phyloP scores from a whole-genome alignment of 73 alveolate genomes.

The Diophrys sp. region DNA sequence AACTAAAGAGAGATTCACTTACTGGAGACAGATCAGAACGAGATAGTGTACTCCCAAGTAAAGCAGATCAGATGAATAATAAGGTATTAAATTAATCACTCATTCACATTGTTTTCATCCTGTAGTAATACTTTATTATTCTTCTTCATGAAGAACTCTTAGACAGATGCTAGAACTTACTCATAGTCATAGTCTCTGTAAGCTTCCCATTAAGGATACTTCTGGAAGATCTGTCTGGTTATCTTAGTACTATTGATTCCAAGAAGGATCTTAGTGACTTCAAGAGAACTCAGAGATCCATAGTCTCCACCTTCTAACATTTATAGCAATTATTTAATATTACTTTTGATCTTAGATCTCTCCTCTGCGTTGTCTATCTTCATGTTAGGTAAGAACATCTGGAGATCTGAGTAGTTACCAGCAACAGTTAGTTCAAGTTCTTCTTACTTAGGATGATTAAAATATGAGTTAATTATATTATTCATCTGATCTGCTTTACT shows the following conservation, averaged over 20 bases:
- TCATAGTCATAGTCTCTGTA: slow-evolving; percentile 25
- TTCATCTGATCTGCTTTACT: slow-evolving; percentile 29
- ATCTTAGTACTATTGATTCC: slow-evolving; percentile 39
- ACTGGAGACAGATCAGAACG: slow-evolving; percentile 11
- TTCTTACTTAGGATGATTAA: slow-evolving; percentile 24
- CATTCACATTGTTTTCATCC: too few relatives aligned
- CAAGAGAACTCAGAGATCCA: slow-evolving; percentile 19
- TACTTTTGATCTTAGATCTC: slow-evolving; percentile 11
- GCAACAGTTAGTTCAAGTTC: slow-evolving; percentile 49
- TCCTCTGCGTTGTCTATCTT: slow-evolving; percentile 25
- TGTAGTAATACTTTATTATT: neutral
- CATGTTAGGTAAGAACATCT: slow-evolving; percentile 31
- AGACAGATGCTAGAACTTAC: slow-evolving; percentile 16
- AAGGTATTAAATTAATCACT: too few relatives aligned
- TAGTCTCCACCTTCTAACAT: neutral
- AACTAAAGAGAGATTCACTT: slow-evolving; percentile 1
- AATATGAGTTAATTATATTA: slow-evolving; percentile 43
- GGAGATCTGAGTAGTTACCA: slow-evolving; percentile 29
- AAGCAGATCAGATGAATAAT: slow-evolving; percentile 37
- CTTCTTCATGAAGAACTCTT: neutral
- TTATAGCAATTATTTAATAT: slow-evolving; percentile 5
- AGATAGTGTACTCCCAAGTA: neutral
- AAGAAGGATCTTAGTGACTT: slow-evolving; percentile 50
- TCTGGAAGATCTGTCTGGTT: neutral
- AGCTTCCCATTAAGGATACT: slow-evolving; percentile 15